phyloP scores from a whole-genome alignment of 2,329 filamentous ascomycete species.

The Coleophoma crateriformis region DNA sequence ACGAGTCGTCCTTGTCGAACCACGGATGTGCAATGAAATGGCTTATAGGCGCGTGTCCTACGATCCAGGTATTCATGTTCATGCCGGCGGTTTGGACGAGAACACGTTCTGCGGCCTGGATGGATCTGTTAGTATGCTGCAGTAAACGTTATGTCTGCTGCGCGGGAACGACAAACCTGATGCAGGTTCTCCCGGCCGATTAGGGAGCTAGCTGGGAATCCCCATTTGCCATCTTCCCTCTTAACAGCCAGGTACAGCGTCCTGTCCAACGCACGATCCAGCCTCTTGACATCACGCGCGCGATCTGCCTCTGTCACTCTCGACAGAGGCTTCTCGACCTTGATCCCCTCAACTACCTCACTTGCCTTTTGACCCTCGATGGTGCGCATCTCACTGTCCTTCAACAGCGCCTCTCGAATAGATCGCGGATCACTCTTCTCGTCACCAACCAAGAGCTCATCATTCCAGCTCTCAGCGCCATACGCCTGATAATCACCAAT shows the following conservation, averaged over 20 bases:
- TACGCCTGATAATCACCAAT: slow-evolving; percentile 79
- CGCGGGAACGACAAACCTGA: slow-evolving; percentile 53
- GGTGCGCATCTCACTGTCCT: slow-evolving; percentile 59
- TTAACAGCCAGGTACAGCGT: slow-evolving; percentile 87
- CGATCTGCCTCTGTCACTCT: slow-evolving; percentile 74
- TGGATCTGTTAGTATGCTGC: neutral
- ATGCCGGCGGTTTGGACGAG: slow-evolving; percentile 72
- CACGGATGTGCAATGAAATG: slow-evolving; percentile 59
- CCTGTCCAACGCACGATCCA: slow-evolving; percentile 73
- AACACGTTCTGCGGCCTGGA: slow-evolving; percentile 74
- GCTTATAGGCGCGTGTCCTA: slow-evolving; percentile 84
- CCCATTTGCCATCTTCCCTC: slow-evolving; percentile 67
- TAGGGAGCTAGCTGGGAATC: slow-evolving; percentile 71
- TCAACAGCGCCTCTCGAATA: slow-evolving; percentile 63
- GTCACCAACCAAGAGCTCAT: slow-evolving; percentile 78
- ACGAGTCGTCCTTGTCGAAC: slow-evolving; percentile 35
- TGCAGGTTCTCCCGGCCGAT: slow-evolving; percentile 70
- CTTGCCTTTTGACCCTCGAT: slow-evolving; percentile 42
- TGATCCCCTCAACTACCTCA: slow-evolving; percentile 68
- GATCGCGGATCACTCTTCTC: slow-evolving; percentile 56
- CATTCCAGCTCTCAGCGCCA: slow-evolving; percentile 73
- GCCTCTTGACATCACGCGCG: slow-evolving; percentile 65
- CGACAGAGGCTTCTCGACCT: slow-evolving; percentile 64
- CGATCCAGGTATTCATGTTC: slow-evolving; percentile 99
- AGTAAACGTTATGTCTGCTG: slow-evolving; percentile 1